Evolutionary conservation across 2,329 filamentous ascomycete species (phyloP), one percentile per base, ranked within the genome.

Genomic region (Achaetomium macrosporum): DNA sequence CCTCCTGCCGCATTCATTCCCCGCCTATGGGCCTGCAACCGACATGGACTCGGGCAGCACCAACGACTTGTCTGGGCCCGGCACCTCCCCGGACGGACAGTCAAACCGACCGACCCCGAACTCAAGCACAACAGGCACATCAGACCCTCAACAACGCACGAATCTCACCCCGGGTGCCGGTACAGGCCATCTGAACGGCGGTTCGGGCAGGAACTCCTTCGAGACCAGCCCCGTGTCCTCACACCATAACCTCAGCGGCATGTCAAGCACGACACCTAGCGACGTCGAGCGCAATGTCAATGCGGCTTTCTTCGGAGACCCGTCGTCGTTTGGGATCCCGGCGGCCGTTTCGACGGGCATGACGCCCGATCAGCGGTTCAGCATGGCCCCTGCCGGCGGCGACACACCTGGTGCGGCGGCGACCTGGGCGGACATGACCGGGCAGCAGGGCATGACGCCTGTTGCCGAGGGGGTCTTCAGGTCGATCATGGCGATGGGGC

Each of bases 31-130:
- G 10, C 67, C 69, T 10, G 68, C 68, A 16, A 68, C 67, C 17
- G 74, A 74, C n/a, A 66, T 65, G 31, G 73, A 74, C 30, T 66
- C 64, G 40, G 70, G 67, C 49, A 76, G 73, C 15, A 68, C 68
- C 19, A 76, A 74, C 47, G 76, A 77, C 40, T 63, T 74, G 51
- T 76, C 74, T 1, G 61, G 57, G 30, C 69, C 74, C 1, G 61
- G 57, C 33, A 70, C 68, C 3, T 80, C 78, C 0, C 73, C 77
- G 2, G 77, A 78, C 16, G 72, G 70, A 19, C 69, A 69, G 44
- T 82, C 79, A 2, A 79, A 73, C 55, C 70, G 76, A n/a, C 78
- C 75, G 19, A 84, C 81, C 11, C 81, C 81, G 3, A 83, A 79
- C 60, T 84, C 81, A 4, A 81, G 76, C 60, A 69, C 68, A 7